phyloP scores from a whole-genome alignment of 2,329 filamentous ascomycete genomes.

The Colletotrichum sp. region DNA sequence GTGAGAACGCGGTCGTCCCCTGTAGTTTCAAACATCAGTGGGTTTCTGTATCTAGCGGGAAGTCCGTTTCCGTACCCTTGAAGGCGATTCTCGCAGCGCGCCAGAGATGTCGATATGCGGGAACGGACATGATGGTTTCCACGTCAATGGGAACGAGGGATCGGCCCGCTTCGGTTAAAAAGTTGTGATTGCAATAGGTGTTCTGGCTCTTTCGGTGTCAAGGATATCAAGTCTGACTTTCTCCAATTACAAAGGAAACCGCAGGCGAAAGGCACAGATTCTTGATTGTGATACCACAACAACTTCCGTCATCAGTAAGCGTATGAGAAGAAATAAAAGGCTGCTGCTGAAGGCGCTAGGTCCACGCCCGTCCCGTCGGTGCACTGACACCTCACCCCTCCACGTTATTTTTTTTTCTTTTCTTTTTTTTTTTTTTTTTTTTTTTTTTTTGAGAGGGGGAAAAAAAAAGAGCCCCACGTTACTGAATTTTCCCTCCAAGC shows the following conservation, averaged over 20 bases:
- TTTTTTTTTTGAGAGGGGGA: not conserved
- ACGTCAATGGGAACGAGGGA: not conserved
- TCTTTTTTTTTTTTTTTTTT: not conserved
- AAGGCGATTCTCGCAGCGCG: constrained; percentile 86
- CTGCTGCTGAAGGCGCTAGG: not conserved
- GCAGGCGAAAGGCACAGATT: not conserved
- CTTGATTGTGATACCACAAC: not conserved
- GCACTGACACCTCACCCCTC: not conserved
- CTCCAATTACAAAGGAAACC: not conserved
- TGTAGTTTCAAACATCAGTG: constrained; percentile 37
- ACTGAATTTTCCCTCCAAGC: not conserved
- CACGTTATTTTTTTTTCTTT: not conserved
- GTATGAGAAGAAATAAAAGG: not conserved
- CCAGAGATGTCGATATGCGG: constrained; percentile 81
- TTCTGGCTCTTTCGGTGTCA: not conserved
- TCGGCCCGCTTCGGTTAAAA: not conserved
- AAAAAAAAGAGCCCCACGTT: constrained; percentile 4
- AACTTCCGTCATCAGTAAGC: not conserved
- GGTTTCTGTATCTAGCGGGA: not conserved
- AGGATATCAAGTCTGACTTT: not conserved
- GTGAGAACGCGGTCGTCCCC: constrained; percentile 73
- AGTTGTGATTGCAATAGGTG: not conserved
- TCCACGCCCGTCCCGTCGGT: not conserved
- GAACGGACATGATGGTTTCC: constrained; percentile 62
- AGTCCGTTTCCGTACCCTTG: constrained; percentile 59